Base-by-base conservation (phyloP, 768 basidiomycete species). In the Xerocomus spinulosus region DNA sequence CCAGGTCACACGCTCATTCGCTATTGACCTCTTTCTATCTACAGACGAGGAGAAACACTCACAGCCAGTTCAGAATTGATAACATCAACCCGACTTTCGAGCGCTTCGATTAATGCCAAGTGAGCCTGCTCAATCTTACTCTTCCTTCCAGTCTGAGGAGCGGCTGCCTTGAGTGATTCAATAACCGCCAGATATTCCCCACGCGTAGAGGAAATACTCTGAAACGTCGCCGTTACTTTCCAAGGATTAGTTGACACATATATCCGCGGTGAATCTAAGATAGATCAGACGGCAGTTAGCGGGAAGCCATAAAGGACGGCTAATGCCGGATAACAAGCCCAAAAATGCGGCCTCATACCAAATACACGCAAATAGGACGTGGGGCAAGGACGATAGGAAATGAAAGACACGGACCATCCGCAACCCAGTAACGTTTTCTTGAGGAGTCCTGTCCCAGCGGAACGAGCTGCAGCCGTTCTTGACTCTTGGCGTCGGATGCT, bases 211-310 rank as follows among this genome's bases (percentile, higher is more conserved):
- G 86, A 79, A 44, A 85, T 68, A 10, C 83, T 75, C 56, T 82
- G 76, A 59, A 92, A 87, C 14, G 84, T 83, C 26, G 87, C 83
- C 9, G 83, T 80, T 35, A 83, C 83, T 71, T 92, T 93, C 89
- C 88, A 93, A 18, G 91, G 91, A 66, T 93, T 93, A 13, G 86
- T 87, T 28, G 90, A 92, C 32, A 78, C 70, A 60, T 89, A 93
- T 44, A 92, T 69, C 50, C 91, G 81, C 21, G 90, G 87, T 39
- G 91, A 92, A 72, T 89, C 90, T 92, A 60, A 64, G 63, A 66
- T 66, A 57, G 53, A 66, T 57, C 55, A 49, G 48, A 53, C 53
- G 48, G 57, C 47, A 51, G 67, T 69, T 60, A 68, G 67, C 65
- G 51, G 58, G 46, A 62, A 62, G 60, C 55, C 57, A 62, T 56